Evolutionary conservation across 192 early-diverging fungal species (phyloP).

Genomic region (Chytriomyces sp.): DNA sequence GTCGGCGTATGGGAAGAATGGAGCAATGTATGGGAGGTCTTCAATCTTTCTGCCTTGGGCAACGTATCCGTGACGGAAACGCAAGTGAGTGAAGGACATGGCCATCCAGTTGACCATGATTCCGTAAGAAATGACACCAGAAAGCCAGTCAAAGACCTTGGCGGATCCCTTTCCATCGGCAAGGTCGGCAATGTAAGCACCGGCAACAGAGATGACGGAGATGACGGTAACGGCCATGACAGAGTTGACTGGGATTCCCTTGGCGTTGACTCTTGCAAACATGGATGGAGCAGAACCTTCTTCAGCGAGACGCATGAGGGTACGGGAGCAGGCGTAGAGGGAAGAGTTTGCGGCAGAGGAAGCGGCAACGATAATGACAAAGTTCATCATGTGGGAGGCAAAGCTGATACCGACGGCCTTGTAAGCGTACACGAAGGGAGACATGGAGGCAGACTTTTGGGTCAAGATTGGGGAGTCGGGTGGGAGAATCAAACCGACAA

Average conservation of each 20-base stretch:
- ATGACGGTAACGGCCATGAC: neutral
- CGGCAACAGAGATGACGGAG: slow-evolving; percentile 47
- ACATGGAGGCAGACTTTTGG: slow-evolving; percentile 51
- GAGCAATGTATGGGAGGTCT: slow-evolving; percentile 35
- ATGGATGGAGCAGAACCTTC: slow-evolving; percentile 68
- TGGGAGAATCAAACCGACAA: slow-evolving; percentile 72
- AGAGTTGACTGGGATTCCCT: slow-evolving; percentile 65
- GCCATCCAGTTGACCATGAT: slow-evolving; percentile 17
- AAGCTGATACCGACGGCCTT: slow-evolving; percentile 55
- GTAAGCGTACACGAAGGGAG: slow-evolving; percentile 74
- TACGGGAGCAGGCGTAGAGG: slow-evolving; percentile 72
- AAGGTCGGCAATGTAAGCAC: slow-evolving; percentile 64
- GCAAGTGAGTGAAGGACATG: slow-evolving; percentile 12
- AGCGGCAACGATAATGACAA: slow-evolving; percentile 71
- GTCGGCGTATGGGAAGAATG: slow-evolving; percentile 33
- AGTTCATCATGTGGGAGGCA: slow-evolving; percentile 72
- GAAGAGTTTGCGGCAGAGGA: slow-evolving; percentile 79
- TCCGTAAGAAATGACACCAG: slow-evolving; percentile 12
- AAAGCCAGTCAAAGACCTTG: slow-evolving; percentile 47
- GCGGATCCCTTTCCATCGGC: slow-evolving; percentile 54
- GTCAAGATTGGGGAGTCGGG: slow-evolving; percentile 64
- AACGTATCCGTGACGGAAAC: slow-evolving; percentile 49
- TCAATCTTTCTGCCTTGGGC: slow-evolving; percentile 23
- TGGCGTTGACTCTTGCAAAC: slow-evolving; percentile 49
- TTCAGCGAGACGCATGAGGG: slow-evolving; percentile 62